Evolutionary conservation across 2,329 filamentous ascomycete species (phyloP).

Genomic region (Aspergillus amoenus): DNA sequence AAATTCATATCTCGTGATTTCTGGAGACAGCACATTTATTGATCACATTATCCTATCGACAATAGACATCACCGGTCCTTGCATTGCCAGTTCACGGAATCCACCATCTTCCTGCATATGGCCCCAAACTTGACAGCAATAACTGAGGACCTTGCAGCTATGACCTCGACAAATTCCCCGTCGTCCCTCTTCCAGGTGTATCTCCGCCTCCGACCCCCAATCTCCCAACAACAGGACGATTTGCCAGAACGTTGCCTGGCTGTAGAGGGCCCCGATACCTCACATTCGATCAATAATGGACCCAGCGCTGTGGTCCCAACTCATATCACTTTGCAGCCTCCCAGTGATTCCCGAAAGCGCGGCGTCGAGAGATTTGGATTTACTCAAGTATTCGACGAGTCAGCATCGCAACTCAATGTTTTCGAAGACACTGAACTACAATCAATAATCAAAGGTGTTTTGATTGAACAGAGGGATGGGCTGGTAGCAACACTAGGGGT

Average conservation of each 20-base stretch:
- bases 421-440: constrained; percentile 78
- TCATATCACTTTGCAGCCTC: constrained; percentile 75
- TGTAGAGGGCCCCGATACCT: constrained; percentile 58
- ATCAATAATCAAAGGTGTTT: constrained; percentile 74
- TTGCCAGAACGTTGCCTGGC: constrained; percentile 68
- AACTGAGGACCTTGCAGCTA: constrained; percentile 21
- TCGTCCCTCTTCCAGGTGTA: constrained; percentile 86
- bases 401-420: constrained; percentile 78
- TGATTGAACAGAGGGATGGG: constrained; percentile 83
- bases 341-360: constrained; percentile 76
- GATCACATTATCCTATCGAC: background rate
- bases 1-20: constrained; percentile 14
- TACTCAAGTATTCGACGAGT: constrained; percentile 87
- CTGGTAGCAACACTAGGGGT: constrained; percentile 89
- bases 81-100: constrained; percentile 4
- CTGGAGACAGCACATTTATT: constrained; percentile 8
- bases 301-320: constrained; percentile 47
- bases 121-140: background rate
- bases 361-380: constrained; percentile 94
- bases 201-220: constrained; percentile 74
- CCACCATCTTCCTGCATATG: constrained; percentile 3
- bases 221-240: constrained; percentile 38
- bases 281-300: constrained; percentile 37
- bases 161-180: constrained; percentile 47
- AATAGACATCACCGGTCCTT: constrained; percentile 5